Evolutionary conservation across 257 asterid species (phyloP), one percentile per base, ranked within the genome.

Genomic region (Ehretia macrophylla): DNA sequence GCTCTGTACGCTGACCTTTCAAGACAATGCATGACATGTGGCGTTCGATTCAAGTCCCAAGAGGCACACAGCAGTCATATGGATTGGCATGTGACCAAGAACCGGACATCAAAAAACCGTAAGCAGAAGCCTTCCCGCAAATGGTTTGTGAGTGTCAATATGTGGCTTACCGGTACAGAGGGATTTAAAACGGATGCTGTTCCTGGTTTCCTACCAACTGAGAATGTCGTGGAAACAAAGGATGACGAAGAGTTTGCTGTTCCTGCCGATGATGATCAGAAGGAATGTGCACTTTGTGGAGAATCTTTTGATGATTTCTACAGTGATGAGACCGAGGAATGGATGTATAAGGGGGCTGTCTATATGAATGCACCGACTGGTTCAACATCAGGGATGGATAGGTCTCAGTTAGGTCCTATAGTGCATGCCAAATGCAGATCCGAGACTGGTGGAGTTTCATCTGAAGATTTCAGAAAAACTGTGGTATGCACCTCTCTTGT

Each of bases 81-180:
- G 97, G 99, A 92, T 79, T 92, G 99, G 99, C 99, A 92, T 64
- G 99, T 88, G 38, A 88, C 74, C 68, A 89, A 77, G 90, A 93
- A 93, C 59, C 84, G 95, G 48, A 72, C 81, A 17, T 75, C 87
- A 45, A 93, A 70, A 71, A 88, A 77, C 69, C 95, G 92, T 37
- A 89, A 89, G 81, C 77, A 88, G 23, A 93, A 83, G 55, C 87
- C 97, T 49, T 86, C 96, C 63, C 95, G 95, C 17, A 93, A 87
- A 75, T 93, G 95, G 95, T 93, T 84, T 72, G 99, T 85, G 60
- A 80, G 74, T 44, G 83, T 77, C 32, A 76, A 59, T 67, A 84
- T 85, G 95, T 93, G 99, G 99, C 95, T 93, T 45, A 82, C 82
- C 57, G 90, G 89, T 50, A 77, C 96, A 6, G 99, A 93, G 75